A percentile compares a stretch with the other conserved stretches of the same genome.
Evolutionary conservation across 208 protist genomes (phyloP).

Genomic region (Trypanosoma platydactyli): DNA sequence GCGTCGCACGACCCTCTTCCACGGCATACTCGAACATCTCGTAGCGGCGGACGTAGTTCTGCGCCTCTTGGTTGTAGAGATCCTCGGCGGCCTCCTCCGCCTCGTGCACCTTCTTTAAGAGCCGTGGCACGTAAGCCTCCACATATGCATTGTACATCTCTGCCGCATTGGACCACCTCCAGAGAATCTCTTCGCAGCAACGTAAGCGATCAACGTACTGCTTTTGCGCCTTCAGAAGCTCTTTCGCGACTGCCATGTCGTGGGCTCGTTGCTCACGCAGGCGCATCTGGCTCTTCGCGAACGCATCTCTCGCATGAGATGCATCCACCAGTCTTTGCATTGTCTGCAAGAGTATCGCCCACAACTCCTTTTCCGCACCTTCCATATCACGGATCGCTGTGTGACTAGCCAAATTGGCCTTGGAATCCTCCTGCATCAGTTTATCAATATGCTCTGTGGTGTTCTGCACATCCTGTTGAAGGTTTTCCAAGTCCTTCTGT

Average conservation of each 20-base stretch:
- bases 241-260: conserved; percentile 36
- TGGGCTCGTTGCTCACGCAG: conserved; percentile 51
- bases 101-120: conserved; percentile 84
- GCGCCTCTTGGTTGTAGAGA: conserved; percentile 63
- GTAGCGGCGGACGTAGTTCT: conserved; percentile 72
- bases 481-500: conserved; percentile 44
- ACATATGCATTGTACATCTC: conserved; percentile 81
- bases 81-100: conserved; percentile 78
- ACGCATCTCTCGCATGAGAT: conserved; percentile 45
- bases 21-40: conserved; percentile 78
- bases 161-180: conserved; percentile 44
- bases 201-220: conserved; percentile 45
- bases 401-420: conserved; percentile 33
- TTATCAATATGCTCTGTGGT: conserved; percentile 32
- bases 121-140: conserved; percentile 88
- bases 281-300: conserved; percentile 59
- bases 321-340: conserved; percentile 41
- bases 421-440: conserved; percentile 38
- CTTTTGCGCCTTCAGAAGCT: conserved; percentile 51
- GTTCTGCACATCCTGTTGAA: conserved; percentile 31
- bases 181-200: conserved; percentile 53
- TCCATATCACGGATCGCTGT: conserved; percentile 41
- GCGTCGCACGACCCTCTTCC: conserved; percentile 77
- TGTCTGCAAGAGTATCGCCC: conserved; percentile 41
- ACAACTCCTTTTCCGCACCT: conserved; percentile 42